Evolutionary conservation across 108 stramenopile genomes (phyloP).

Genomic region (Fragilariopsis cylindrus): DNA sequence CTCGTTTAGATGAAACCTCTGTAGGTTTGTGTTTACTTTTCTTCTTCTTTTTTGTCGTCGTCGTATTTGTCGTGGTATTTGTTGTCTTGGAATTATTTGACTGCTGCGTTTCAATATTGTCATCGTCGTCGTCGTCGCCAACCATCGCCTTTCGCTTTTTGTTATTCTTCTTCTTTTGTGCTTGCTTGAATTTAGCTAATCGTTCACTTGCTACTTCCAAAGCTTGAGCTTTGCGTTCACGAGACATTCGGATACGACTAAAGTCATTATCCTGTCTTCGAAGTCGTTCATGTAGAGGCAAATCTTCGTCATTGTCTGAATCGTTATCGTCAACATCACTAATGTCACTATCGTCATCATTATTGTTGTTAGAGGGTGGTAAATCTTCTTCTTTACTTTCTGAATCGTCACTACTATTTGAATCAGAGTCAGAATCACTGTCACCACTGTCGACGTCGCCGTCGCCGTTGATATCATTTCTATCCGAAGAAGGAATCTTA

Average conservation of each 20-base stretch:
- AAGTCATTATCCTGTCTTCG: slow-evolving; percentile 20
- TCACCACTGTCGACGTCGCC: slow-evolving; percentile 15
- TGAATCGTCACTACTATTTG: background rate
- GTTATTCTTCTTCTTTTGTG: slow-evolving; percentile 10
- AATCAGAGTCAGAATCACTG: background rate
- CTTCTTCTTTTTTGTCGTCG: slow-evolving; percentile 17
- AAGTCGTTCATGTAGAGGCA: slow-evolving; percentile 35
- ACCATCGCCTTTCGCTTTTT: background rate
- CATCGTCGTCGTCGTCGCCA: slow-evolving; percentile 3
- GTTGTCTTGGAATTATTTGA: background rate
- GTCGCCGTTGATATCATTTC: slow-evolving; percentile 1
- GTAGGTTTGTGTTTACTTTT: slow-evolving; percentile 48
- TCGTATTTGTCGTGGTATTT: background rate
- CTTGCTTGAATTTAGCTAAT: slow-evolving; percentile 20
- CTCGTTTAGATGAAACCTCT: slow-evolving; percentile 78
- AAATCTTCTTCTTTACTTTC: background rate
- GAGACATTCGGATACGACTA: background rate
- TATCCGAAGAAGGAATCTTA: background rate
- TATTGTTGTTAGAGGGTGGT: background rate
- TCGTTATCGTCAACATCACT: slow-evolving; percentile 19
- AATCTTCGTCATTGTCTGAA: slow-evolving; percentile 13
- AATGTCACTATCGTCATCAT: background rate
- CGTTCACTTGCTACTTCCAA: slow-evolving; percentile 30
- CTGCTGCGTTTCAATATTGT: background rate
- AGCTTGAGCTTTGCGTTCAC: slow-evolving; percentile 27